Base-by-base conservation (phyloP, 202 grass and related monocot species). In the Cymbopogon flexuosus region DNA sequence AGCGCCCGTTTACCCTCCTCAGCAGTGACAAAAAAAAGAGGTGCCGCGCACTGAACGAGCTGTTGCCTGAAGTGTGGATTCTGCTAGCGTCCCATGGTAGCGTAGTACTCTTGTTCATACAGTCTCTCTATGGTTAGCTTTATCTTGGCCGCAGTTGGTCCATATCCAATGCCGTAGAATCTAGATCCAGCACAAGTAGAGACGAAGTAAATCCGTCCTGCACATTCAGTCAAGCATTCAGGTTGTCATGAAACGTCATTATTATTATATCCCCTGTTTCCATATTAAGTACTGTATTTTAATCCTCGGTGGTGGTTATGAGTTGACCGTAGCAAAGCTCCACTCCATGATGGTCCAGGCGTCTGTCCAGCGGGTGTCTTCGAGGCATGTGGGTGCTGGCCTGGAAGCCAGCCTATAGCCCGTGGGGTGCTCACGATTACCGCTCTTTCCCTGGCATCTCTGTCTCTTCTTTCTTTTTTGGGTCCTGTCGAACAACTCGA, bases 341-440 rank as follows among this genome's bases (percentile, higher is more conserved):
- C 52, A 13, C 52, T 68, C 41, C n/a, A 18, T 37, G 69, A 68
- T 59, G 77, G 77, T 73, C 77, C 83, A 39, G 61, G 54, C 15
- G 34, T 27, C 27, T 4, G 31, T 56, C 30, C 8, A 65, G 31
- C 39, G 39, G 40, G 27, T 63, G 37, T 36, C 27, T 3, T 18
- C 2, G 31, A 30, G 12, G 78, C 83, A 80, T 82, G 87, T 84
- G 86, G 86, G 59, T 54, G 77, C 65, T 19, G 76, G 77, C 43
- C 82, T 85, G 87, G 87, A 81, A 57, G 71, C 77, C 82, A 89
- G 82, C 72, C 87, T 88, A 81, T 73, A 21, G 45, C 34, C 42
- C 3, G 62, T 45, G 77, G 47, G 70, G 3, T 58, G 54, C 54
- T 58, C 54, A 58, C 19, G 54, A 58, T 58, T 58, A 58, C 54